Conservation (phyloP, 2,329 filamentous ascomycete species). For the Pochonia chlamydosporia region DNA sequence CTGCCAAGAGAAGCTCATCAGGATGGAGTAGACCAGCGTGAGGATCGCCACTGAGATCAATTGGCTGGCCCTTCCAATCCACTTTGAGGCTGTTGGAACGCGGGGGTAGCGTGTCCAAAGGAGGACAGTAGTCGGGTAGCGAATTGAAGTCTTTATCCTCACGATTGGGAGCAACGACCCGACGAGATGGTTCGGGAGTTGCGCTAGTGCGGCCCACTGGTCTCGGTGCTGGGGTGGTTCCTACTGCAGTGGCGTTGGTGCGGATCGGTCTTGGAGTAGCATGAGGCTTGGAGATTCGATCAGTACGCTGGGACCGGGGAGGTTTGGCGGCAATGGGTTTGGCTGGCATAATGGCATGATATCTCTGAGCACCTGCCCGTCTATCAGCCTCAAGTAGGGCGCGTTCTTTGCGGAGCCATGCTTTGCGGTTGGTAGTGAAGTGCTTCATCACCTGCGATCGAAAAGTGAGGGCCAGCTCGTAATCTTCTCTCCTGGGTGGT, state of each 20-base stretch:
- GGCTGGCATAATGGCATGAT: conserved; percentile 37
- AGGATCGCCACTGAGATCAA: conserved; percentile 70
- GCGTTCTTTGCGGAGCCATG: conserved; percentile 47
- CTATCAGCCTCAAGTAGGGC: conserved; percentile 42
- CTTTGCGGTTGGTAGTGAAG: conserved; percentile 35
- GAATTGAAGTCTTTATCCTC: conserved; percentile 77
- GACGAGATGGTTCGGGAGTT: conserved; percentile 44
- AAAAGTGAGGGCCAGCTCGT: conserved; percentile 47
- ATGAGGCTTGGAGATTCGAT: conserved; percentile 31
- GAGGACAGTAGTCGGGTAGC: conserved; percentile 68
- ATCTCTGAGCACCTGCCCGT: conserved; percentile 32
- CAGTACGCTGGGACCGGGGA: conserved; percentile 21
- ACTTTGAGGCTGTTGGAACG: conserved; percentile 70
- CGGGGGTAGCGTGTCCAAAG: conserved; percentile 56
- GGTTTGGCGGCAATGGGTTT: conserved; percentile 27
- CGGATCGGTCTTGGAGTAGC: conserved; percentile 29
- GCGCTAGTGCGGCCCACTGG: conserved; percentile 32
- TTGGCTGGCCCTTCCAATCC: conserved; percentile 77
- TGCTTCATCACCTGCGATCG: conserved; percentile 44
- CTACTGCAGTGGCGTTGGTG: conserved; percentile 14
- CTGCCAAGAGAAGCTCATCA: conserved; percentile 71
- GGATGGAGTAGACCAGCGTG: conserved; percentile 66
- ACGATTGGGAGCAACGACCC: conserved; percentile 58
- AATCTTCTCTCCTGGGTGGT: conserved; percentile 47
- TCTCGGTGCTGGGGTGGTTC: conserved; percentile 17